Evolutionary conservation across 2,329 filamentous ascomycete genomes (phyloP).

Genomic region (Neonectria punicea): DNA sequence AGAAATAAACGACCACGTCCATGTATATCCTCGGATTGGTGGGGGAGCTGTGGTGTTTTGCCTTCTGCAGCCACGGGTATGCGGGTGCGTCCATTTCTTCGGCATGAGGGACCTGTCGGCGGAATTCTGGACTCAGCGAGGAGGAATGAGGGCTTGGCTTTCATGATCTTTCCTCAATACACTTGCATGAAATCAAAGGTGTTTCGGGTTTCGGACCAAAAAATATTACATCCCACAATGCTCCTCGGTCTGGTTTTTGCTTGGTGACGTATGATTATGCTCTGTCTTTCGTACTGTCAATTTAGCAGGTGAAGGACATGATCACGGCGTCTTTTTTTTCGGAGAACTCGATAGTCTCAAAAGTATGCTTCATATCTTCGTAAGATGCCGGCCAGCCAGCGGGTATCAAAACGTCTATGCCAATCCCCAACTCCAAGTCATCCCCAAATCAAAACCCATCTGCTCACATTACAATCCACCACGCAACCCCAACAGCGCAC

Average conservation of each 20-base stretch:
- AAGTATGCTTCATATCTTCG: conserved; percentile 6
- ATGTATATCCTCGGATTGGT: conserved; percentile 47
- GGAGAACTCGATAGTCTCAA: neutral
- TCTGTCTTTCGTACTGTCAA: neutral
- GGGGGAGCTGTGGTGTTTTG: conserved; percentile 45
- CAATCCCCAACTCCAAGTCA: conserved; percentile 2
- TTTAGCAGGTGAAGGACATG: neutral
- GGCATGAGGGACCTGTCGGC: conserved; percentile 44
- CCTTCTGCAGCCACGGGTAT: conserved; percentile 42
- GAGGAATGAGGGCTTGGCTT: conserved; percentile 41
- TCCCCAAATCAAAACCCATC: conserved; percentile 12
- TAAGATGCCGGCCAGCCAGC: conserved; percentile 19
- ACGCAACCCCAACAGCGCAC: conserved; percentile 35
- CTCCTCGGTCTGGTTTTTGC: neutral
- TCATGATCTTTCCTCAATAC: conserved; percentile 49
- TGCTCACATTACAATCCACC: conserved; percentile 27
- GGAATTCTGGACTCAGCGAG: conserved; percentile 45
- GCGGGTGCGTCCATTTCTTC: conserved; percentile 42
- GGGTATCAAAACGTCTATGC: conserved; percentile 22
- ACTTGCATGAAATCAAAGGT: conserved; percentile 57
- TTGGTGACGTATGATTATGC: neutral
- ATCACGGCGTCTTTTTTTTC: neutral
- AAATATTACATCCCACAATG: conserved; percentile 37
- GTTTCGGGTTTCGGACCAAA: conserved; percentile 55
- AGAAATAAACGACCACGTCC: conserved; percentile 72